Base-by-base conservation (phyloP, 768 basidiomycete genomes). In the Boletus tylopilopsis region DNA sequence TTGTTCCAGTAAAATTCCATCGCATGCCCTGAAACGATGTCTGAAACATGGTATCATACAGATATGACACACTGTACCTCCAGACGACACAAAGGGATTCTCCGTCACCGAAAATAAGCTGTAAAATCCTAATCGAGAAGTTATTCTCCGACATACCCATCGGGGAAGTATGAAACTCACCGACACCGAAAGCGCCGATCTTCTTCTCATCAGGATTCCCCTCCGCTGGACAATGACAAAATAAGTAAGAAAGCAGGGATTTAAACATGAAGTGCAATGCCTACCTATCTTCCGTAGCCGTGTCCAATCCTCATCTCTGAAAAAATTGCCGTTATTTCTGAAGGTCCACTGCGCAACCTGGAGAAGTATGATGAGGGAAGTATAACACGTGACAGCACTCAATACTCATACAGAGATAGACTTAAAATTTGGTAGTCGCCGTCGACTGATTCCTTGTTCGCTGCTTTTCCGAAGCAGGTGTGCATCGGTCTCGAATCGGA, bases 101-200 rank as follows among this genome's bases (percentile, higher is more conserved):
- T 90, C 87, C 2, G 87, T 89, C 0, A 88, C 79, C 0, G 87
- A 89, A 60, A 90, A 89, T 16, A 89, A 59, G 55, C 83, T 84
- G 61, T 88, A 88, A 64, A 88, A 85, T 4, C 82, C 81, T 81
- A n/a, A 22, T 6, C n/a, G n/a, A 29, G 2, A 10, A 6, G 12
- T n/a, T 2, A 1, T 7, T 8, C 18, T 42, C 19, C 19, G 27
- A 1, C 3, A 23, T 23, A 18, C 15, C 6, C 2, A 13, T 38
- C 18, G 18, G 13, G 11, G 8, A 16, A 9, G 22, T n/a, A 25
- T n/a, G 6, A 37, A 23, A 48, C 48, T 16, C 7, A 49, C 48
- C 48, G 9, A 49, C 48, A 15, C 48, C 48, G 22, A 48, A 48
- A 5, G 40, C 33, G 4, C 47, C 47, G 5, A 42, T 32, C 32